Conservation (phyloP, 352 stramenopile species). For the Globisporangium mamillatum region DNA sequence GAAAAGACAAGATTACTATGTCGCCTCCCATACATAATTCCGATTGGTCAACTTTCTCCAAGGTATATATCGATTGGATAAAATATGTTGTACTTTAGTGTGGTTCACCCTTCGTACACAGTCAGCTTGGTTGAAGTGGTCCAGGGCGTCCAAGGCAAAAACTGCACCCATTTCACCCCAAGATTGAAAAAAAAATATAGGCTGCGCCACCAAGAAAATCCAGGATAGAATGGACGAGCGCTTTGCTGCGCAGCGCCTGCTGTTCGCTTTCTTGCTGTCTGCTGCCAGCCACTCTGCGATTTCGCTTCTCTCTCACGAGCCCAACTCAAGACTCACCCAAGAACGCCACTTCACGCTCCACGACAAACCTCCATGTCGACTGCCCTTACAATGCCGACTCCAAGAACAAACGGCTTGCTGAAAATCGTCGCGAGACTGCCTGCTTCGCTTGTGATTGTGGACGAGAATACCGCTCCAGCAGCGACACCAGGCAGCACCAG, state of each 20-base stretch:
- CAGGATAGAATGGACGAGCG: too few relatives aligned
- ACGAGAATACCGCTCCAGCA: neutral
- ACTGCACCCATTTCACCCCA: neutral
- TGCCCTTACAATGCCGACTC: neutral
- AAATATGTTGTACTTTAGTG: neutral
- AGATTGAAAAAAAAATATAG: too few relatives aligned
- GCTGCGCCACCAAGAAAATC: too few relatives aligned
- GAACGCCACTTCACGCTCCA: neutral
- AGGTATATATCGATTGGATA: neutral
- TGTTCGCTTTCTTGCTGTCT: neutral
- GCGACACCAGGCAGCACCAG: neutral
- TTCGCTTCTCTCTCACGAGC: neutral
- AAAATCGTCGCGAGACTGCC: neutral
- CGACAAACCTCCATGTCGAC: neutral
- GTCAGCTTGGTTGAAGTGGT: neutral
- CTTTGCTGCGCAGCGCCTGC: neutral
- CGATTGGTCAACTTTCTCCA: neutral
- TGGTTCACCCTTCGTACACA: neutral
- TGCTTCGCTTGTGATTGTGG: neutral
- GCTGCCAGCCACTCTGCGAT: neutral
- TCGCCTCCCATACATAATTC: neutral
- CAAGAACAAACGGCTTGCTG: neutral
- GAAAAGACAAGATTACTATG: neutral
- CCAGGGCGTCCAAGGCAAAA: neutral
- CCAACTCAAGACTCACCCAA: neutral